A percentile compares a stretch with the other conserved stretches of the same genome.
phyloP scores from a whole-genome alignment of 805 yeast species.

The Candida insectalens region DNA sequence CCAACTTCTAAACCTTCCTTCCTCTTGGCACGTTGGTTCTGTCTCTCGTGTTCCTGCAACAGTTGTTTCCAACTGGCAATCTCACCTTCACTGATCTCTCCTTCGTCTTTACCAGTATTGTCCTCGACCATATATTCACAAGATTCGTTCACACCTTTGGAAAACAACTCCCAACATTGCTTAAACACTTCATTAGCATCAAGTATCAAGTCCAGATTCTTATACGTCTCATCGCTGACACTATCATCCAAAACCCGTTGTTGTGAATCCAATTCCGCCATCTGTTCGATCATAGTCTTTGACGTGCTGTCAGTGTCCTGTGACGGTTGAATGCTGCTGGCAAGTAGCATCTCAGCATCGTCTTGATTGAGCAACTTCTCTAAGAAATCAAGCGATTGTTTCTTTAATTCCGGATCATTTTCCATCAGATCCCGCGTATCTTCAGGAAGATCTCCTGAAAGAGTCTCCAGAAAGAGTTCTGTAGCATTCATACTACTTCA shows the following conservation, averaged over 20 bases:
- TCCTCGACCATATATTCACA: constrained; percentile 16
- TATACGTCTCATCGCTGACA: constrained; percentile 30
- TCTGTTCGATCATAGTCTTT: constrained; percentile 50
- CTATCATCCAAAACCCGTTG: constrained; percentile 38
- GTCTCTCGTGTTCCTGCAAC: constrained; percentile 11
- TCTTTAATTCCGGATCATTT: constrained; percentile 24
- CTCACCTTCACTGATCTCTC: constrained; percentile 6
- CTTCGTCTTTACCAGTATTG: constrained; percentile 3
- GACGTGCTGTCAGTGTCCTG: constrained; percentile 10
- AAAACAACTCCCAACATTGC: constrained; percentile 26
- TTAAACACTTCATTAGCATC: constrained; percentile 24
- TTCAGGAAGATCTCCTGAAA: constrained; percentile 18
- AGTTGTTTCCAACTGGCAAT: constrained; percentile 14
- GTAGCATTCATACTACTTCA: constrained; percentile 9
- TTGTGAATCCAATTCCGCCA: constrained; percentile 61
- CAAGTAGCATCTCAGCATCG: constrained; percentile 25
- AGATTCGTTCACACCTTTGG: constrained; percentile 21
- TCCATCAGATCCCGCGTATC: constrained; percentile 16
- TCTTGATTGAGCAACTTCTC: constrained; percentile 33
- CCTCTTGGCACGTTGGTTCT: not conserved
- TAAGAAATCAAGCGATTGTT: constrained; percentile 25
- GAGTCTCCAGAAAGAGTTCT: constrained; percentile 27
- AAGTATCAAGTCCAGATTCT: constrained; percentile 36
- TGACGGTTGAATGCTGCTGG: constrained; percentile 17
- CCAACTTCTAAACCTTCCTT: not conserved